These are phyloP conservation scores for Gossypium mustelinum DNA, from an alignment of 345 rosid genomes.

Conservation along the genomic window DNA sequence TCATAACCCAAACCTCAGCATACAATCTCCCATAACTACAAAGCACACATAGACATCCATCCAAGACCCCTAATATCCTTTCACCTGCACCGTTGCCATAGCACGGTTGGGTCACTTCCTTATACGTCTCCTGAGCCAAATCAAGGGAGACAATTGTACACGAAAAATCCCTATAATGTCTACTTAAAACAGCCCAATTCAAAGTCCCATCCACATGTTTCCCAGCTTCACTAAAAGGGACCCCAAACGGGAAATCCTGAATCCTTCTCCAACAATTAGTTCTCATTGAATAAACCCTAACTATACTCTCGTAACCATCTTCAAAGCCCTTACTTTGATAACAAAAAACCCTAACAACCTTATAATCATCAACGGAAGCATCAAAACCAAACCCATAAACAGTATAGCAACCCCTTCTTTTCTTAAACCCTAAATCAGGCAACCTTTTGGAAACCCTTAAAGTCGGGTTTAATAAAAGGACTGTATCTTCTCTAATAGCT, in stretches of 20 bases:
- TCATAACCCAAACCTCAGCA: constrained; percentile 15
- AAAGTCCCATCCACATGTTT: constrained; percentile 10
- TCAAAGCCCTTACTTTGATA: not conserved
- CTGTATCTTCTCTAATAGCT: not conserved
- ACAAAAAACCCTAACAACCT: constrained; percentile 13
- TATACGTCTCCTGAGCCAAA: constrained; percentile 9
- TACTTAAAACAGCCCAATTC: not conserved
- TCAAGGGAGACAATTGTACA: constrained; percentile 11
- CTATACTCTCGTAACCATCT: constrained; percentile 2
- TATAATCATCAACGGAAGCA: constrained; percentile 13
- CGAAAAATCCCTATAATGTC: not conserved
- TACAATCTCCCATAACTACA: not conserved
- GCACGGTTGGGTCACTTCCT: constrained; percentile 5
- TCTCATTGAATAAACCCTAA: constrained; percentile 15
- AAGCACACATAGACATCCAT: constrained; percentile 13
- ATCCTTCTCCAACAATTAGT: constrained; percentile 19
- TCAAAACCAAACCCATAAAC: constrained; percentile 15
- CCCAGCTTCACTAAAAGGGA: not conserved
- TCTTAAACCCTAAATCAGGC: constrained; percentile 16
- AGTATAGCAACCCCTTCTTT: constrained; percentile 4
- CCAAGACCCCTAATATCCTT: not conserved
- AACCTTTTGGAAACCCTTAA: not conserved
- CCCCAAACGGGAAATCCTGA: constrained; percentile 7
- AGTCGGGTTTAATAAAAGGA: constrained; percentile 10
- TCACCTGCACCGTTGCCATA: not conserved